Percentiles rank a stretch among this genome's conserved stretches.
Conservation (phyloP, 2,329 filamentous ascomycete genomes). For the Venturia nashicola region DNA sequence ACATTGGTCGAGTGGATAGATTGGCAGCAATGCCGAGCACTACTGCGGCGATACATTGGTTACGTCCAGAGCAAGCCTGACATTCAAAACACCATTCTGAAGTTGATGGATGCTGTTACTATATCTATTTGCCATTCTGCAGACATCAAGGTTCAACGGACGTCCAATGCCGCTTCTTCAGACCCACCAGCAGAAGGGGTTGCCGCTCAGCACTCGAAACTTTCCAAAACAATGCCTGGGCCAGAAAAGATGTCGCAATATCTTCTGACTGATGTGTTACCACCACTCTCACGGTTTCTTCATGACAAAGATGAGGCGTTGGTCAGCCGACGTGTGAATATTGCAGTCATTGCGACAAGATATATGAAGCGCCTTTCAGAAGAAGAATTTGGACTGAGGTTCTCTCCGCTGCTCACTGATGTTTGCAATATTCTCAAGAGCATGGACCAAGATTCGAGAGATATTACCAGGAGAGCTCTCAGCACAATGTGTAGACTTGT, state of each 20-base stretch:
- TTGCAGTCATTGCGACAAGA: conserved; percentile 81
- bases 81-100: conserved; percentile 73
- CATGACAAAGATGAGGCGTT: conserved; percentile 92
- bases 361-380: conserved; percentile 69
- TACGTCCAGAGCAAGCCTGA: conserved; percentile 74
- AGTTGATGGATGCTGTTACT: conserved; percentile 67
- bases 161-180: background rate
- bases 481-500: conserved; percentile 71
- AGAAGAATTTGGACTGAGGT: conserved; percentile 56
- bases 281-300: conserved; percentile 69
- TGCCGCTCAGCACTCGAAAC: conserved; percentile 17
- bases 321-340: conserved; percentile 82
- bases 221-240: conserved; percentile 55
- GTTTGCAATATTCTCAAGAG: conserved; percentile 88
- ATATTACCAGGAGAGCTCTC: conserved; percentile 81
- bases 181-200: conserved; percentile 21
- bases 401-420: conserved; percentile 79
- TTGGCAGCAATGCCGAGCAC: conserved; percentile 81
- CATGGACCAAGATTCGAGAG: conserved; percentile 75
- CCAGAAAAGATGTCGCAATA: conserved; percentile 58
- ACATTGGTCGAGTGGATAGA: conserved; percentile 63
- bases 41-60: conserved; percentile 70
- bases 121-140: conserved; percentile 55
- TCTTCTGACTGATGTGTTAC: conserved; percentile 62
- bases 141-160: conserved; percentile 13